These are phyloP conservation scores for Chenopodium suecicum DNA, from an alignment of 148 eudicot genomes.

Conservation along the genomic window DNA sequence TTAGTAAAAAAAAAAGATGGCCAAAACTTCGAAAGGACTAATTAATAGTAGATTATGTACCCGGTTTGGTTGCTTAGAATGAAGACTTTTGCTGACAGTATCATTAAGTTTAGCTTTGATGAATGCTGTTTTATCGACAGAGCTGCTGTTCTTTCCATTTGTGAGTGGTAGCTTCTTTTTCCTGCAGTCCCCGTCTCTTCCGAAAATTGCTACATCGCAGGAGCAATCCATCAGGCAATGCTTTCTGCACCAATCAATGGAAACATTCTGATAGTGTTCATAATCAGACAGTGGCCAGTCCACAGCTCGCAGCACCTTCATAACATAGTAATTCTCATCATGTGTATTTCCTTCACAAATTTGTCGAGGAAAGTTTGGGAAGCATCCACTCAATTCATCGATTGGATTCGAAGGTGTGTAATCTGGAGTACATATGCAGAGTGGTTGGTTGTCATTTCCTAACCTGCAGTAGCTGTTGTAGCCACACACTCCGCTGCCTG, in stretches of 20 bases:
- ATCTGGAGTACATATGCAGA: conserved; percentile 30
- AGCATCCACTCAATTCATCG: conserved; percentile 28
- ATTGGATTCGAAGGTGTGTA: conserved; percentile 10
- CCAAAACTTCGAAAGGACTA: no score
- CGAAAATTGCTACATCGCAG: conserved; percentile 32
- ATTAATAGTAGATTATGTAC: no score
- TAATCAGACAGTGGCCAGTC: conserved; percentile 31
- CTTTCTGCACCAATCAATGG: conserved; percentile 28
- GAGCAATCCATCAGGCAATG: conserved; percentile 30
- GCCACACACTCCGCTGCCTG: conserved; percentile 34
- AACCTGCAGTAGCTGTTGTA: conserved; percentile 31
- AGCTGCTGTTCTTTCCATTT: conserved; percentile 18
- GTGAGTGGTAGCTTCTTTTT: conserved; percentile 34
- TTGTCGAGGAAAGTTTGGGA: conserved; percentile 22
- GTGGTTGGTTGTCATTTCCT: conserved; percentile 21
- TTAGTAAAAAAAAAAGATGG: no score
- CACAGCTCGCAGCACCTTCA: conserved; percentile 16
- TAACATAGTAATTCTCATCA: conserved; percentile 1
- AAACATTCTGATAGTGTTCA: conserved; percentile 24
- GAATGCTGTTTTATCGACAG: conserved; percentile 22
- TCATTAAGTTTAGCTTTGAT: conserved; percentile 12
- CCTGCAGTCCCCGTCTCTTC: conserved; percentile 21
- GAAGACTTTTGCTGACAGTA: no score
- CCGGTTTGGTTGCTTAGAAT: no score
- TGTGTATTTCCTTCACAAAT: not conserved